These are phyloP conservation scores for Podospora pseudopauciseta DNA, from an alignment of 495 filamentous ascomycete genomes.

Conservation along the genomic window DNA sequence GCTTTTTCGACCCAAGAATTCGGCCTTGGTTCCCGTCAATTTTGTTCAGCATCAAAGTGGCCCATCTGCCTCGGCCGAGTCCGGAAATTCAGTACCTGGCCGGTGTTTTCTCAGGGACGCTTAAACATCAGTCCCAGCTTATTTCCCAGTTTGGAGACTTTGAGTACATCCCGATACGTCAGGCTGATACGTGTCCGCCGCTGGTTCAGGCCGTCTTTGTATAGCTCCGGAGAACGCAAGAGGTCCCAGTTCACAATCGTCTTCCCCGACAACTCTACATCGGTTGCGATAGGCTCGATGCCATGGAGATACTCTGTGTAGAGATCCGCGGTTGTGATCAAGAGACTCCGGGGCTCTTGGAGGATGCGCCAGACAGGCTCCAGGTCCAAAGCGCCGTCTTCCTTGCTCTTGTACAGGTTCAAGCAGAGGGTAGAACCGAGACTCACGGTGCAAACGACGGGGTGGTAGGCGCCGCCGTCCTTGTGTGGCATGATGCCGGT, in stretches of 20 bases:
- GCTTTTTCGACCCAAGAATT: neutral
- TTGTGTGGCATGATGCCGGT: constrained; percentile 97
- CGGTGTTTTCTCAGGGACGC: neutral
- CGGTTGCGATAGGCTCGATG: constrained; percentile 59
- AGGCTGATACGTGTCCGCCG: constrained; percentile 74
- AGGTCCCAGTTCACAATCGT: constrained; percentile 82
- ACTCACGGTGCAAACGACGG: constrained; percentile 86
- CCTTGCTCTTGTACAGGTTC: constrained; percentile 67
- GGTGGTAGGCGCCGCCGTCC: constrained; percentile 82
- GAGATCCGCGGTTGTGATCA: constrained; percentile 65
- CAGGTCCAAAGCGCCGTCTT: constrained; percentile 45
- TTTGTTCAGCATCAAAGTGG: neutral
- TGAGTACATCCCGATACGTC: constrained; percentile 90
- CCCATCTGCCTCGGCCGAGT: constrained; percentile 17
- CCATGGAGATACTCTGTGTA: constrained; percentile 76
- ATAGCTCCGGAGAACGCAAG: constrained; percentile 58
- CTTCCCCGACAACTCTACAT: constrained; percentile 56
- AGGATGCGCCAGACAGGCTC: constrained; percentile 64
- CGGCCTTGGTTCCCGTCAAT: neutral
- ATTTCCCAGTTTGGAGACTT: constrained; percentile 72
- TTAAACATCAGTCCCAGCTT: constrained; percentile 58
- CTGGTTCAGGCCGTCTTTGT: constrained; percentile 53
- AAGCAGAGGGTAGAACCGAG: constrained; percentile 73
- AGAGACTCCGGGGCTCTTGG: constrained; percentile 80
- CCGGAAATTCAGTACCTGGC: neutral